Conservation (phyloP, 768 basidiomycete genomes). For the Leccinum olivaceopallidum region DNA sequence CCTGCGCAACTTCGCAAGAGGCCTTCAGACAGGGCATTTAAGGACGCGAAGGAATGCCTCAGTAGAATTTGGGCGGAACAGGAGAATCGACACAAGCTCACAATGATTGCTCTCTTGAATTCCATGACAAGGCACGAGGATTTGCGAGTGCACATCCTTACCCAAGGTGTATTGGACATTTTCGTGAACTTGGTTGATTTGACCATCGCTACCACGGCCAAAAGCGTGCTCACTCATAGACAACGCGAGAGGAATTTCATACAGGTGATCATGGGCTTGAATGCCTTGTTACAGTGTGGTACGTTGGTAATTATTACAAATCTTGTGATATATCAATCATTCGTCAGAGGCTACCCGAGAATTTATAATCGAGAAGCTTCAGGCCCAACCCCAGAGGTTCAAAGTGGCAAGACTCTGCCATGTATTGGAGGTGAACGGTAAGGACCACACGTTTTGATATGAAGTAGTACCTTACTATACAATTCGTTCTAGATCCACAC, state of each 20-base stretch:
- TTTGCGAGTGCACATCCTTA: conserved; percentile 18
- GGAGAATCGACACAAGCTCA: conserved; percentile 18
- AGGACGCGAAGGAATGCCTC: conserved; percentile 5
- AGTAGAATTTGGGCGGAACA: conserved; percentile 6
- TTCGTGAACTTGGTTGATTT: conserved; percentile 18
- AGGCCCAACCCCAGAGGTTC: not conserved
- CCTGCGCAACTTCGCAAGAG: too few species aligned
- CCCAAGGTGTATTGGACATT: conserved; percentile 6
- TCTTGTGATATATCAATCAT: not conserved
- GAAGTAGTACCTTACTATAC: too few species aligned
- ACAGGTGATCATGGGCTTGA: conserved; percentile 23
- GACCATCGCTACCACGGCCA: not conserved
- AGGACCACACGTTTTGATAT: too few species aligned
- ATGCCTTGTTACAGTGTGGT: conserved; percentile 20
- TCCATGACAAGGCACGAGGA: conserved; percentile 19
- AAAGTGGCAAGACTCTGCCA: conserved; percentile 8
- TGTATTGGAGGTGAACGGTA: conserved; percentile 17
- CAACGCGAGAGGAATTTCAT: conserved; percentile 8
- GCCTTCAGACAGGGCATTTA: not conserved
- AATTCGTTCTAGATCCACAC: too few species aligned
- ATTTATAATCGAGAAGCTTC: not conserved
- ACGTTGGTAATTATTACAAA: not conserved
- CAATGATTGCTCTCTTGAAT: conserved; percentile 21
- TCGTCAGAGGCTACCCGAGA: conserved; percentile 10
- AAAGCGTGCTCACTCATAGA: not conserved